A percentile compares a stretch with the other conserved stretches of the same genome.
Evolutionary conservation across 495 filamentous ascomycete species (phyloP).

Genomic region (Cetradonia linearis): DNA sequence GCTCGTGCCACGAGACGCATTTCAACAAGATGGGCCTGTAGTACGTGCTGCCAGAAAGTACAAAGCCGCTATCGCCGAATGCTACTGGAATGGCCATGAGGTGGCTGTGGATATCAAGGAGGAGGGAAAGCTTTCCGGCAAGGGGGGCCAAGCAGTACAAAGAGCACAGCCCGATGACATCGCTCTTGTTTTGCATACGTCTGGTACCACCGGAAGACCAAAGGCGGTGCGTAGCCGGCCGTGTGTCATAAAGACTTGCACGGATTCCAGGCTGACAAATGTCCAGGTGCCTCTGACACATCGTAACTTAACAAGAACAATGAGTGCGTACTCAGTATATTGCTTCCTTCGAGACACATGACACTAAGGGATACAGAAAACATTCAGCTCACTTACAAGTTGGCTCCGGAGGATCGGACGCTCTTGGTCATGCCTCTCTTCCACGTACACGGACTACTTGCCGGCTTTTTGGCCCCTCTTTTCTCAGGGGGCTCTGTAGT

Average conservation of each 20-base stretch:
- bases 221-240: conserved; percentile 48
- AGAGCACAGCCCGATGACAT: conserved; percentile 47
- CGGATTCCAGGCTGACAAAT: not conserved
- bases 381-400: conserved; percentile 61
- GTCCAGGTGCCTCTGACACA: conserved; percentile 61
- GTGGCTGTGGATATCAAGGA: conserved; percentile 70
- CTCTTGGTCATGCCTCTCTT: conserved; percentile 87
- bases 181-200: conserved; percentile 64
- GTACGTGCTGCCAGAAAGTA: conserved; percentile 66
- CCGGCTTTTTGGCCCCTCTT: conserved; percentile 66
- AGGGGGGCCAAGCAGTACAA: conserved; percentile 38
- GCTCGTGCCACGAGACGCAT: conserved; percentile 60
- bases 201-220: conserved; percentile 71
- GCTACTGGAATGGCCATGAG: conserved; percentile 59
- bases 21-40: conserved; percentile 49
- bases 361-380: conserved; percentile 40
- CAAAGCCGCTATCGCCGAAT: conserved; percentile 69
- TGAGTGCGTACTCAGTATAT: conserved; percentile 50
- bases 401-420: conserved; percentile 59
- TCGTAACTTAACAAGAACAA: conserved; percentile 63
- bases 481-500: conserved; percentile 62
- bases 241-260: not conserved
- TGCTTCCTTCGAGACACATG: not conserved
- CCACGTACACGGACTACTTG: conserved; percentile 78
- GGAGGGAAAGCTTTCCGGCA: conserved; percentile 49